phyloP scores from a whole-genome alignment of 108 stramenopile species.

The Nannochloropsis gaditana region DNA sequence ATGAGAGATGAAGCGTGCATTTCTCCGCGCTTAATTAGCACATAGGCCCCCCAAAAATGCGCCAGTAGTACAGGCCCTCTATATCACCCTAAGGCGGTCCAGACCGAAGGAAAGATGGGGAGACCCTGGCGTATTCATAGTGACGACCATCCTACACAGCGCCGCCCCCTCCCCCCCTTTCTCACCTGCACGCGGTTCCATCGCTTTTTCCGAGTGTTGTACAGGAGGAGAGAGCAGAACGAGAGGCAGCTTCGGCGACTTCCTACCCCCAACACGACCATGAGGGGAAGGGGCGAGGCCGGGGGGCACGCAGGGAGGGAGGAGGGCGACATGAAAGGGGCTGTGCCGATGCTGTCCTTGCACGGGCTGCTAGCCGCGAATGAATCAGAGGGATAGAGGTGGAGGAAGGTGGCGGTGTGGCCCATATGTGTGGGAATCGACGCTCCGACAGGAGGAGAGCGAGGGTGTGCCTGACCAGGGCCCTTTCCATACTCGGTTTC shows the following conservation, averaged over 20 bases:
- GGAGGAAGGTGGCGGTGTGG: background rate
- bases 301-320: background rate
- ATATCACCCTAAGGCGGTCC: no score
- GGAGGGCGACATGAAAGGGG: background rate
- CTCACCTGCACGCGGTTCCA: slow-evolving; percentile 24
- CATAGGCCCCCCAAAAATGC: no score
- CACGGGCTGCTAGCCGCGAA: background rate
- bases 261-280: slow-evolving; percentile 35
- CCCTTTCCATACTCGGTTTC: background rate
- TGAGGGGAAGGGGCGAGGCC: slow-evolving; percentile 15
- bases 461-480: background rate
- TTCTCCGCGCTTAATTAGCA: no score
- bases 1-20: no score
- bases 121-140: no score
- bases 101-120: no score
- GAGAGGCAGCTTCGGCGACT: slow-evolving; percentile 27
- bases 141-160: no score
- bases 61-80: no score
- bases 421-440: background rate
- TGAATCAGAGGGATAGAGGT: background rate
- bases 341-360: background rate
- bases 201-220: slow-evolving; percentile 22
- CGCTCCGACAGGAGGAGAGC: background rate
- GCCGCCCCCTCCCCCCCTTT: background rate
- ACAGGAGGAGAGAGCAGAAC: slow-evolving; percentile 32